Evolutionary conservation across 1,284 basidiomycete species (phyloP).

Genomic region (Cryptococcus floricola): DNA sequence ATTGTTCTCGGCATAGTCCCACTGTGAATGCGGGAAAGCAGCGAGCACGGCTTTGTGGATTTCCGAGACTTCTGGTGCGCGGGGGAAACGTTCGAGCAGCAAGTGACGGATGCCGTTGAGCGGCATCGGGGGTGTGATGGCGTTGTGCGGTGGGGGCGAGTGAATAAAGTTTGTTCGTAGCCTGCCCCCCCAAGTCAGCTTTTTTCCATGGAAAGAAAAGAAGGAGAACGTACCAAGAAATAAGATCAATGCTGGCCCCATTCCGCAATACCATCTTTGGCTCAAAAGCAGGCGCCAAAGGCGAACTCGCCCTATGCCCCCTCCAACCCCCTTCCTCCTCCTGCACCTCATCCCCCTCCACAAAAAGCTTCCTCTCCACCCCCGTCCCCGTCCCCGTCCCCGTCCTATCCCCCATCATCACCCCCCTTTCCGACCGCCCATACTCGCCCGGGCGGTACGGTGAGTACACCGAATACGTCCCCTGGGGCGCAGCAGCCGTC

Average conservation of each 20-base stretch:
- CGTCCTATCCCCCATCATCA: slow-evolving; percentile 22
- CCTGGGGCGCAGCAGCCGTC: slow-evolving; percentile 1
- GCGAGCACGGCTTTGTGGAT: slow-evolving; percentile 37
- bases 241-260: slow-evolving; percentile 41
- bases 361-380: slow-evolving; percentile 31
- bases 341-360: slow-evolving; percentile 13
- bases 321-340: slow-evolving; percentile 5
- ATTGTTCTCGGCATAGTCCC: slow-evolving; percentile 28
- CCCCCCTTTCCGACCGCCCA: slow-evolving; percentile 27
- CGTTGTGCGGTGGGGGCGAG: slow-evolving; percentile 33
- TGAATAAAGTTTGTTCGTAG: slow-evolving; percentile 46
- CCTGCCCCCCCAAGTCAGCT: slow-evolving; percentile 22
- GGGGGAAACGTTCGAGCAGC: slow-evolving; percentile 41
- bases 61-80: slow-evolving; percentile 36
- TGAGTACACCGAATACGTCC: slow-evolving; percentile 18
- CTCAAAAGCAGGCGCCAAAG: slow-evolving; percentile 39
- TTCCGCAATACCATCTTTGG: slow-evolving; percentile 44
- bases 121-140: slow-evolving; percentile 37
- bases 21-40: slow-evolving; percentile 41
- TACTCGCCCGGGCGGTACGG: slow-evolving; percentile 37
- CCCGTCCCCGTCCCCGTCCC: slow-evolving; percentile 20
- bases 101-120: slow-evolving; percentile 38
- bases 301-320: slow-evolving; percentile 16
- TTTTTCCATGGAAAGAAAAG: neutral
- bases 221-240: slow-evolving; percentile 38